Evolutionary conservation across 2,329 filamentous ascomycete species (phyloP), one percentile per base, ranked within the genome.

Genomic region (Fusarium lateritium): DNA sequence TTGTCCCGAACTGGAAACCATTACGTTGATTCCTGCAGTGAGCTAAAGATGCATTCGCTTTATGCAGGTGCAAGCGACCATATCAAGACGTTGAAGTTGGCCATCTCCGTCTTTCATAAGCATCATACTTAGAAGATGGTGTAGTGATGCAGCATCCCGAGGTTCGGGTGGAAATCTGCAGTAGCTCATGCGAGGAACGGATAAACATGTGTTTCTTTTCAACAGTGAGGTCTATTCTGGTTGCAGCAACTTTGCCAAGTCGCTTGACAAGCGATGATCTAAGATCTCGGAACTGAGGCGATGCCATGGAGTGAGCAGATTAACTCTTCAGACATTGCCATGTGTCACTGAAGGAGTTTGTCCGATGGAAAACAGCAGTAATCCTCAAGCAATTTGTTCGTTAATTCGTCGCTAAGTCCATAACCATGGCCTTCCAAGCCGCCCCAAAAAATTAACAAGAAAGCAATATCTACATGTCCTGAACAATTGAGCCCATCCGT

Each of bases 141-240:
- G 66, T 70, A 46, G 49, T 69, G 53, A 26, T 34, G 56, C 26
- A 51, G 38, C 46, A 69, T 69, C 17, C 67, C 67, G 67, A 69
- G 67, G 67, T 45, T 67, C 63, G 47, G 52, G 19, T 6, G 15
- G 31, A 11, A 3, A 31, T 42, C 33, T 43, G 38, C 50, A 11
- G 4, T 19, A 24, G 31, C 21, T 21, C 5, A 14, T 13, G n/a
- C 2, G 17, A 57, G 19, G 19, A 43, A 57, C 10, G 31, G 11
- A 62, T 13, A 70, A 39, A 53, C 67, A 70, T 56, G 62, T 70
- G 66, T 56, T 34, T 63, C 24, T 49, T 15, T 38, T 24, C 8
- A 42, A 7, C 15, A 7, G 14, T 34, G 11, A 28, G 31, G 17
- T 34, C 26, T 36, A 7, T 7, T 5, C 15, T 9, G 3, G 38